Conservation (phyloP, 2,329 filamentous ascomycete genomes). For the Colletotrichum melonis region DNA sequence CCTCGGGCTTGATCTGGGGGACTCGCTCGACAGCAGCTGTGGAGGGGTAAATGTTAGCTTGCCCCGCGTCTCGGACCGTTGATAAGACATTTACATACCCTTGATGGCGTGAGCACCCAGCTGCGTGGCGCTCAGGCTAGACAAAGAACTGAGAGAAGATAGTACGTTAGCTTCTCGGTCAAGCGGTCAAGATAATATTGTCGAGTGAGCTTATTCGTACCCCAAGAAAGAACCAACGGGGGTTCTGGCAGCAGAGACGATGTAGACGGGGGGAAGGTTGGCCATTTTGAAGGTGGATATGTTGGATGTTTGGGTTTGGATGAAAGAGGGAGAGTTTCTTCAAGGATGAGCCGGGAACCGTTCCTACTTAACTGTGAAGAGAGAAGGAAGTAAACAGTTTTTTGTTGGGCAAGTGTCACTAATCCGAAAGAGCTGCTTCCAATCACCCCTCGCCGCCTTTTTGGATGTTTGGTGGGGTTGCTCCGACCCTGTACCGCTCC, state of each 20-base stretch:
- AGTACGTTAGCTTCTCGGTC: slow-evolving; percentile 8
- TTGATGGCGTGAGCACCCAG: slow-evolving; percentile 94
- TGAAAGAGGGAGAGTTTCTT: neutral
- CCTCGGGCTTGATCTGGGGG: slow-evolving; percentile 85
- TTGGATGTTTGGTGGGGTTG: slow-evolving; percentile 33
- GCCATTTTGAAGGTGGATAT: slow-evolving; percentile 69
- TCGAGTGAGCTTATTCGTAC: slow-evolving; percentile 56
- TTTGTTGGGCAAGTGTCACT: slow-evolving; percentile 31
- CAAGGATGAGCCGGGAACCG: neutral
- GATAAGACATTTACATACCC: slow-evolving; percentile 62
- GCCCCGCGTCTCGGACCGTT: slow-evolving; percentile 15
- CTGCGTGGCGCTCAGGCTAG: slow-evolving; percentile 86
- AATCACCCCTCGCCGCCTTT: slow-evolving; percentile 25
- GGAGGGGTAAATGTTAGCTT: slow-evolving; percentile 32
- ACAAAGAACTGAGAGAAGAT: slow-evolving; percentile 75
- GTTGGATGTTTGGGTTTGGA: neutral
- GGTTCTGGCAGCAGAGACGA: slow-evolving; percentile 91
- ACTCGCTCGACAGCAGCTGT: slow-evolving; percentile 84
- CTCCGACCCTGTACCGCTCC: slow-evolving; percentile 13
- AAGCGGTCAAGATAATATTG: slow-evolving; percentile 28
- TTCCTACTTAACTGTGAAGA: slow-evolving; percentile 15
- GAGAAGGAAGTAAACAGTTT: slow-evolving; percentile 4
- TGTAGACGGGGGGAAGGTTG: slow-evolving; percentile 89
- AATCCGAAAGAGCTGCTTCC: slow-evolving; percentile 23
- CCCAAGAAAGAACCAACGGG: slow-evolving; percentile 95